Conservation (phyloP, 805 yeast genomes). For the Ogataea wickerhamii region DNA sequence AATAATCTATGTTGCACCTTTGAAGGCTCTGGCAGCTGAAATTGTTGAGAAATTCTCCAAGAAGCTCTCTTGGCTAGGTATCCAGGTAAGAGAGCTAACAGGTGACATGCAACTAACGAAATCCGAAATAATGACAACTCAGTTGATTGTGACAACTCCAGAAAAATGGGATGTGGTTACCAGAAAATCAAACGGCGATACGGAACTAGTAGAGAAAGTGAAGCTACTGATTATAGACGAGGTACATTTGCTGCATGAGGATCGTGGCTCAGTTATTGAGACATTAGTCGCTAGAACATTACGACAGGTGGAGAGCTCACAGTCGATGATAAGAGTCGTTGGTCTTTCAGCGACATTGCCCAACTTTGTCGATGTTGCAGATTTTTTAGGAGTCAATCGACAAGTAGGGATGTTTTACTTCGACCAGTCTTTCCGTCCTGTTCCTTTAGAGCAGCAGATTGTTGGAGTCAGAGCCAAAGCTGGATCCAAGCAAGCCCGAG, state of each 20-base stretch:
- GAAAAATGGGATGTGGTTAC: constrained; percentile 99
- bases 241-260: constrained; percentile 95
- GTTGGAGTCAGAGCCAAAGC: constrained; percentile 85
- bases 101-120: constrained; percentile 94
- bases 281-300: constrained; percentile 91
- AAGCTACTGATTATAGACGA: constrained; percentile 89
- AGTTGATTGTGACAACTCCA: constrained; percentile 89
- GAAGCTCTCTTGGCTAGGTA: constrained; percentile 79
- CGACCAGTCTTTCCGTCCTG: constrained; percentile 90
- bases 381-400: constrained; percentile 86
- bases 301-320: constrained; percentile 92
- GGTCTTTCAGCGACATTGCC: constrained; percentile 95
- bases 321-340: constrained; percentile 87
- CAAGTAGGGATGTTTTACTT: constrained; percentile 91
- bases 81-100: constrained; percentile 82
- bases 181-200: constrained; percentile 85
- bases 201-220: constrained; percentile 78
- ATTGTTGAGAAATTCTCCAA: constrained; percentile 85
- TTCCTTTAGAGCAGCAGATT: constrained; percentile 84
- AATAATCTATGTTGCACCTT: constrained; percentile 87
- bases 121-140: constrained; percentile 76
- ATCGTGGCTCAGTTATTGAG: constrained; percentile 96
- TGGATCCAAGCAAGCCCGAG: constrained; percentile 67
- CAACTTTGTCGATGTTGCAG: constrained; percentile 89
- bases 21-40: constrained; percentile 94